Base-by-base conservation (phyloP, 148 eudicot genomes). In the Rhododendron simsii region DNA sequence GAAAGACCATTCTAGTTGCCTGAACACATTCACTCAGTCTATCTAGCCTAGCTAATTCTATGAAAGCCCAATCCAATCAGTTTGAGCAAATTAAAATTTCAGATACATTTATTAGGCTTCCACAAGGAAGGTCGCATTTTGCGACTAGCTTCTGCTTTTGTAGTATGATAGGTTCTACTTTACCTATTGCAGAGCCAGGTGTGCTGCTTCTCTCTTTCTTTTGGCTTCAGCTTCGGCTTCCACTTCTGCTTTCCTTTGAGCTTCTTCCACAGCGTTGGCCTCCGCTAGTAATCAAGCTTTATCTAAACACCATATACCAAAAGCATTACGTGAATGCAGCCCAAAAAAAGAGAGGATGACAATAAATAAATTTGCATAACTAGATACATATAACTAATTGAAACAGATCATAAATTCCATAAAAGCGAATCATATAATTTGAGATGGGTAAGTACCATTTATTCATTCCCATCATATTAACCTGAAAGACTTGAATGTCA, bases 161-260 rank as follows among this genome's bases (percentile, higher is more conserved):
- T 7, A 67, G 18, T 30, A 23, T 33, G 61, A 55, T 3, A 30
- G 78, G 47, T 80, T 65, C 80, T 89, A 53, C 37, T 26, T 77
- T 93, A 97, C 99, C 98, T 94, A 83, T 89, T 89, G 95, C 78
- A 97, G 85, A 86, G 99, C 98, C 81, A 90, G 91, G 67, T 98
- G 98, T 81, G 98, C 98, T 28, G 98, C 98, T 93, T 95, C 99
- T 87, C 99, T 92, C 88, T 95, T 94, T 87, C 91, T 92, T 91
- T 88, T 94, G 85, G 96, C 98, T 92, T 97, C 98, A 76, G 96
- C 95, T 41, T 92, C 95, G 84, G 95, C 99, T 84, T 92, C 98
- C 67, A 86, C 94, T 75, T 93, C 99, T 21, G 35, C 96, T 89
- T 91, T 94, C 90, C 80, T 92, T 28, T 93, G 90, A 84, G 99